Evolutionary conservation across 441 rosid species (phyloP), one percentile per base, ranked within the genome.

Genomic region (Pelargonium fulgidum): DNA sequence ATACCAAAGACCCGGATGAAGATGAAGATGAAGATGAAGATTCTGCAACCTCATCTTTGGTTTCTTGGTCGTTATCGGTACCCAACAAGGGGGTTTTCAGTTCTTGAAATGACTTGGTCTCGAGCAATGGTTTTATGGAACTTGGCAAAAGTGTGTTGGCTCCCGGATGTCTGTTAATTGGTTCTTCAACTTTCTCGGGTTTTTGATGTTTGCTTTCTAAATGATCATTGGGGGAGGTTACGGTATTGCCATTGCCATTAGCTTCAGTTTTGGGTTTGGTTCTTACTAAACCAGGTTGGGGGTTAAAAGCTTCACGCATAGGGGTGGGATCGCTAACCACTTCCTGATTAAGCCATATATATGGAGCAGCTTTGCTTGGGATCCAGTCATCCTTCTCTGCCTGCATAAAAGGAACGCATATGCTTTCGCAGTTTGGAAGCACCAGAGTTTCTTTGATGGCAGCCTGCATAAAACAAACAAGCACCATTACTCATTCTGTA

Each of bases 331-430:
- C 87, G 72, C 73, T 69, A 66, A 62, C 67, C 47, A 80, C 75
- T 77, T 94, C 99, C 80, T 84, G 96, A 80, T 82, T 81, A 66
- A 84, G 83, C 99, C 98, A 85, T 41, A 90, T 84, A 75, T 83
- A 92, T 29, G 99, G 99, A 72, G 99, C 99, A 20, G 76, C 84
- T 52, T 78, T 76, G 73, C 85, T 78, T 56, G 88, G 86, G 22
- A 86, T 85, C 98, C 99, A 94, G 76, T 94, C 98, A 72, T 94
- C 80, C 76, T 90, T 89, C 69, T 94, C 97, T 5, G 96, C 93
- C 70, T 83, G 70, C 97, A 94, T 94, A 85, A 88, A 85, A 7
- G 98, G 94, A 80, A 94, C 79, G 76, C 83, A 80, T 62, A 86
- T 12, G 66, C 85, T 84, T 79, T 90, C 97, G 68, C 89, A 84